Conservation (phyloP, 2,329 filamentous ascomycete genomes). For the Endothia cerciana region DNA sequence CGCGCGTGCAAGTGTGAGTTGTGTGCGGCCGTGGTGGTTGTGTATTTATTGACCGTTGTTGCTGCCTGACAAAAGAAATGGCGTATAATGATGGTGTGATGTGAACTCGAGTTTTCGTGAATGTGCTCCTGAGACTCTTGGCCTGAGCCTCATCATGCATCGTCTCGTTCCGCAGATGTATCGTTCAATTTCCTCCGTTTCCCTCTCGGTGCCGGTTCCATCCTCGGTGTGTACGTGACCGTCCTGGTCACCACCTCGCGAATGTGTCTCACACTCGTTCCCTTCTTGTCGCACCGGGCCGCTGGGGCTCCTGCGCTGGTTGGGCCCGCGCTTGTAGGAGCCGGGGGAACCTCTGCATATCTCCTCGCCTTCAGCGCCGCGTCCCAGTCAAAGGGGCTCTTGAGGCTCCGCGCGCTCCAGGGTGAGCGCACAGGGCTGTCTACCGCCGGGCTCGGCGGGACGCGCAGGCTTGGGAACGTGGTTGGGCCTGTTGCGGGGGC, state of each 20-base stretch:
- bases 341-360: constrained; percentile 60
- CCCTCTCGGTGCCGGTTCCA: constrained; percentile 88
- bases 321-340: constrained; percentile 33
- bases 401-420: constrained; percentile 67
- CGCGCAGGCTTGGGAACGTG: constrained; percentile 69
- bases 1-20: background rate
- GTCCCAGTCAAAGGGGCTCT: constrained; percentile 81
- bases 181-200: constrained; percentile 76
- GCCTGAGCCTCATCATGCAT: too few species aligned
- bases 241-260: constrained; percentile 93
- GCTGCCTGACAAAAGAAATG: constrained; percentile 9
- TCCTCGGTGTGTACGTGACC: constrained; percentile 84
- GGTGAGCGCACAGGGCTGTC: constrained; percentile 78
- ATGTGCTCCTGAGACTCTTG: background rate
- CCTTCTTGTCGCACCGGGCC: constrained; percentile 53
- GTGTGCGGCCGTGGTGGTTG: background rate
- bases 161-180: constrained; percentile 8
- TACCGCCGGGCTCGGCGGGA: constrained; percentile 73
- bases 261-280: constrained; percentile 70
- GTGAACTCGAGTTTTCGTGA: background rate
- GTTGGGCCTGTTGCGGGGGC: constrained; percentile 63
- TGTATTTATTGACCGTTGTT: background rate
- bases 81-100: constrained; percentile 1
- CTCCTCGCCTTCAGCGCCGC: constrained; percentile 67
- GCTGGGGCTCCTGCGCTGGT: constrained; percentile 15